Evolutionary conservation across 1,284 basidiomycete genomes (phyloP).

Genomic region (Microbotryum silenes-acaulis): DNA sequence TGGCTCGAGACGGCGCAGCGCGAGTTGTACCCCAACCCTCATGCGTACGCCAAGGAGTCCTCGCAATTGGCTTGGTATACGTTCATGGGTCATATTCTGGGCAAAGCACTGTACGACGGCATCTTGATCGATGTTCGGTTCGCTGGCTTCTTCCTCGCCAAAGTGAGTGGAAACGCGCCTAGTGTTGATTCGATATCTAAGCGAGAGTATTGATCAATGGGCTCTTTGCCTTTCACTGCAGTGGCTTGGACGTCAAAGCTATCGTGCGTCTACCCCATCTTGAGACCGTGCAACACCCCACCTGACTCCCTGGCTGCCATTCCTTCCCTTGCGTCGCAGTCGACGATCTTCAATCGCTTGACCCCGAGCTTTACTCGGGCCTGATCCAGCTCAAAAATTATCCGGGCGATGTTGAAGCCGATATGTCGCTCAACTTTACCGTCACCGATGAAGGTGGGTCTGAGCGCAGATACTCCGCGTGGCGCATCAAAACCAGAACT

Average conservation of each 20-base stretch:
- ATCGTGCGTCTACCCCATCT: slow-evolving; percentile 38
- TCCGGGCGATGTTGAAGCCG: slow-evolving; percentile 67
- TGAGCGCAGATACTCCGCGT: no score
- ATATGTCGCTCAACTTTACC: slow-evolving; percentile 87
- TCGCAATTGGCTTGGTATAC: slow-evolving; percentile 80
- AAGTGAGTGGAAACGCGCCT: slow-evolving; percentile 48
- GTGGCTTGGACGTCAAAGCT: slow-evolving; percentile 81
- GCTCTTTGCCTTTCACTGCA: slow-evolving; percentile 36
- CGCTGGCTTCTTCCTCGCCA: slow-evolving; percentile 88
- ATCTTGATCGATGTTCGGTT: slow-evolving; percentile 95
- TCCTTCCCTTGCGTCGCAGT: slow-evolving; percentile 40
- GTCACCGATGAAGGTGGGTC: slow-evolving; percentile 69
- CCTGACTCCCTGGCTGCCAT: neutral
- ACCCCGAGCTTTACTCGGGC: slow-evolving; percentile 85
- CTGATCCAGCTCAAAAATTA: slow-evolving; percentile 91
- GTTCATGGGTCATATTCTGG: slow-evolving; percentile 86
- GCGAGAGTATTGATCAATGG: neutral
- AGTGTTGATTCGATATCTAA: slow-evolving; percentile 34
- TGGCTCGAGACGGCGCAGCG: slow-evolving; percentile 86
- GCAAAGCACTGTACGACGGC: slow-evolving; percentile 93
- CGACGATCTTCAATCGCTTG: slow-evolving; percentile 84
- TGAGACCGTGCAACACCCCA: neutral
- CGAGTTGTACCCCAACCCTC: slow-evolving; percentile 90
- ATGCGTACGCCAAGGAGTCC: slow-evolving; percentile 77
- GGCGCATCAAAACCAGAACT: neutral